Base-by-base conservation (phyloP, 1,284 basidiomycete species). In the Boletus semigastroideus region DNA sequence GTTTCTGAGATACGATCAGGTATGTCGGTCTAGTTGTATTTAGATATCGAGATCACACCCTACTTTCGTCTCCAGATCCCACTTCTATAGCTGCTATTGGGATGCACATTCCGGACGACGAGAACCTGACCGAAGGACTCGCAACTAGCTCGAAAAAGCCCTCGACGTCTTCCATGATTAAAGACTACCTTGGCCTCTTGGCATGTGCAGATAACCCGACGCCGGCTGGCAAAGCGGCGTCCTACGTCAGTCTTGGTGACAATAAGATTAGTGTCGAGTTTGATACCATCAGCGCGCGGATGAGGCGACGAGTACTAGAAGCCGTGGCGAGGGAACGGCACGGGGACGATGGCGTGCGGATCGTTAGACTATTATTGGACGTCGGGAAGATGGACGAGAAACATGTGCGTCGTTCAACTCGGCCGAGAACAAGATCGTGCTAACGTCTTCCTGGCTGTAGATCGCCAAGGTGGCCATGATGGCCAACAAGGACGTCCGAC, bases 331-430 rank as follows among this genome's bases (percentile, higher is more conserved):
- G 87, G 59, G 90, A 95, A 60, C 83, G 87, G 59, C 87, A 94
- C 65, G 94, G 94, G n/a, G 78, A 86, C 16, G 84, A 87, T 40
- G 94, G 91, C 13, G 86, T 94, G 3, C 79, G 95, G 34, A 87
- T 98, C 48, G 74, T 98, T 55, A 80, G 89, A 46, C 77, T 98
- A 19, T 72, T 99, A 28, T 71, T 92, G 46, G 84, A 89, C 50
- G 87, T 86, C n/a, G 93, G 92, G n/a, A 97, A 97, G 72, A 86
- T 96, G 75, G 92, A 95, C 56, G 96, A 98, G 71, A 95, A 96
- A 67, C 92, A 94, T 46, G 53, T 49, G 42, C 33, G 39, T 49
- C 13, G 34, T 17, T 5, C 9, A 4, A 6, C 34, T 49, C 2
- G n/a, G 16, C 40, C 34, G 34, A 42, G 25, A 11, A 46, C 38